A percentile compares a stretch with the other conserved stretches of the same genome.
These are phyloP conservation scores for Combretum micranthum DNA, from an alignment of 345 rosid genomes.

Conservation along the genomic window DNA sequence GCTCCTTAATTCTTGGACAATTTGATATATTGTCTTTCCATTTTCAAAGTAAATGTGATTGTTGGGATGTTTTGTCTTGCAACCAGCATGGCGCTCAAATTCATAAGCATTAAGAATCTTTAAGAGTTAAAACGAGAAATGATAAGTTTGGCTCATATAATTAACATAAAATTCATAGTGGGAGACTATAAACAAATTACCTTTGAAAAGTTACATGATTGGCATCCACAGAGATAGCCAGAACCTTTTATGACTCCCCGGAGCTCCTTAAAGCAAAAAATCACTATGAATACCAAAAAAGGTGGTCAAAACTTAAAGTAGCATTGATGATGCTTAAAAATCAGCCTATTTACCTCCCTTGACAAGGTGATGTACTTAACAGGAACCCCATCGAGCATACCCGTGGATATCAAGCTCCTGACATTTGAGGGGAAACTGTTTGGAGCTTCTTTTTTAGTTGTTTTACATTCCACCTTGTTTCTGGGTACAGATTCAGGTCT, in stretches of 20 bases:
- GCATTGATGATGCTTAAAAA: background rate
- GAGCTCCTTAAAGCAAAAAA: constrained; percentile 52
- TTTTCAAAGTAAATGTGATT: constrained; percentile 89
- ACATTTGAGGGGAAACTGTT: constrained; percentile 93
- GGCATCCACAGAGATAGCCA: constrained; percentile 91
- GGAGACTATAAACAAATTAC: constrained; percentile 27
- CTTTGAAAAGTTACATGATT: constrained; percentile 65
- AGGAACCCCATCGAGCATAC: constrained; percentile 89
- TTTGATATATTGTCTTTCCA: constrained; percentile 91
- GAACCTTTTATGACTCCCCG: constrained; percentile 78
- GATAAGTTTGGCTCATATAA: constrained; percentile 2
- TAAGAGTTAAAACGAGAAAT: constrained; percentile 5
- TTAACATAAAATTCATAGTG: background rate
- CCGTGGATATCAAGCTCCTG: constrained; percentile 85
- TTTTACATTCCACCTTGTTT: constrained; percentile 49
- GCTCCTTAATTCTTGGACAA: constrained; percentile 83
- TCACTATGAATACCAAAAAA: constrained; percentile 12
- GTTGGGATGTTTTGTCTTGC: constrained; percentile 95
- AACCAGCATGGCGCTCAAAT: constrained; percentile 87
- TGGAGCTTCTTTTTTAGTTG: constrained; percentile 68
- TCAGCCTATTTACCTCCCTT: constrained; percentile 51
- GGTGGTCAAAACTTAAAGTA: constrained; percentile 12
- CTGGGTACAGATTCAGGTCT: constrained; percentile 41
- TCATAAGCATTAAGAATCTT: constrained; percentile 86
- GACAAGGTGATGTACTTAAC: constrained; percentile 75